These are phyloP conservation scores for Allomyces javanicus DNA, from an alignment of 192 early-diverging fungal species.

Conservation along the genomic window DNA sequence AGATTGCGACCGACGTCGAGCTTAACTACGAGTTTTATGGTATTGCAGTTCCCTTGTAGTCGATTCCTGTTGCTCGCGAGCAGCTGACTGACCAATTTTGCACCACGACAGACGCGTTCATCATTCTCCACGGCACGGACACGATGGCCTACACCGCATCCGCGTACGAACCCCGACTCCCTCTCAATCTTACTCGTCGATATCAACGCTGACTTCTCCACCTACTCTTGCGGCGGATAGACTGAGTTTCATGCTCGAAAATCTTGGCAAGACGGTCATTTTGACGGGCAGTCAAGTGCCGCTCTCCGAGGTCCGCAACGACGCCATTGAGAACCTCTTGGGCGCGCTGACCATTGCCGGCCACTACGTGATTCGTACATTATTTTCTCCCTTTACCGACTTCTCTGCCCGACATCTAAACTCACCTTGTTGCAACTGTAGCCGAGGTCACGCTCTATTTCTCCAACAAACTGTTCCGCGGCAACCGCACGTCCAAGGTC, in stretches of 20 bases:
- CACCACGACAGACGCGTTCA: constrained; percentile 45
- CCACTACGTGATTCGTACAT: constrained; percentile 72
- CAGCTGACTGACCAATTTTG: too few relatives aligned
- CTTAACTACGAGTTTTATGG: constrained; percentile 72
- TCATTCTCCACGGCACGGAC: constrained; percentile 85
- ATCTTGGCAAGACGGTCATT: constrained; percentile 90
- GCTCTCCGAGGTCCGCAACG: constrained; percentile 89
- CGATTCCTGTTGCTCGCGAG: background rate
- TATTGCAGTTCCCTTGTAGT: background rate
- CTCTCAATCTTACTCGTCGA: constrained; percentile 7
- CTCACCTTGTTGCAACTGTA: background rate
- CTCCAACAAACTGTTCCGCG: constrained; percentile 76
- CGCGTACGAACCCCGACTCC: constrained; percentile 9
- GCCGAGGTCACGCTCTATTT: constrained; percentile 86
- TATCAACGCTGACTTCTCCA: constrained; percentile 16
- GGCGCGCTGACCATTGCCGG: constrained; percentile 94
- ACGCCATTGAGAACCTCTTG: constrained; percentile 89
- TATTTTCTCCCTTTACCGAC: background rate
- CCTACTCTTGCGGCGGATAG: constrained; percentile 16
- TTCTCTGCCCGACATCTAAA: too few relatives aligned
- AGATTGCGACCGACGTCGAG: constrained; percentile 91
- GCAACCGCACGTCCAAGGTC: constrained; percentile 65
- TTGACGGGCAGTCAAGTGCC: constrained; percentile 96
- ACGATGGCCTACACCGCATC: constrained; percentile 77
- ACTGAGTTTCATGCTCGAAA: constrained; percentile 89